Conservation (phyloP, 1,284 basidiomycete species). For the Cronartium quercuum region DNA sequence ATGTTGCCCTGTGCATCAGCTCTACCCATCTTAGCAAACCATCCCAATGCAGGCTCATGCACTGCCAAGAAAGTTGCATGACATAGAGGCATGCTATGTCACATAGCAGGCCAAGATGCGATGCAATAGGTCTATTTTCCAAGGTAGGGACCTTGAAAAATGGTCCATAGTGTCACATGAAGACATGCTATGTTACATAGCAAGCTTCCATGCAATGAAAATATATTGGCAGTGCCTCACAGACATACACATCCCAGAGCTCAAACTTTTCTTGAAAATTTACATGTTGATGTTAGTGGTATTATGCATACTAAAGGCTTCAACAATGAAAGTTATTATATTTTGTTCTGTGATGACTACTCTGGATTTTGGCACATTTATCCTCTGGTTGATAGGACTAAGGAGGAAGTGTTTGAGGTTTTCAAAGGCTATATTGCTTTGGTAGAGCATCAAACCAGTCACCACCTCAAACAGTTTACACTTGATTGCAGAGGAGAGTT, state of each 20-base stretch:
- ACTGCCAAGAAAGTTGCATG: too few species aligned
- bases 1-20: too few species aligned
- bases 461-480: not conserved
- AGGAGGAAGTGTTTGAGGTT: not conserved
- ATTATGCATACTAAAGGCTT: not conserved
- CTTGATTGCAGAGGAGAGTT: too few species aligned
- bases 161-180: too few species aligned
- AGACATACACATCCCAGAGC: not conserved
- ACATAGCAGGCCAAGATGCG: too few species aligned
- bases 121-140: too few species aligned
- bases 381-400: not conserved
- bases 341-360: not conserved
- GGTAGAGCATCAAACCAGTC: not conserved
- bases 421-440: not conserved
- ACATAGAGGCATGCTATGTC: too few species aligned
- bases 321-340: not conserved
- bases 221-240: not conserved
- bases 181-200: too few species aligned
- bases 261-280: not conserved
- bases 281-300: not conserved
- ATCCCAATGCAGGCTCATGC: too few species aligned
- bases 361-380: not conserved
- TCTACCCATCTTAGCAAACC: too few species aligned
- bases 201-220: too few species aligned
- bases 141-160: too few species aligned